A percentile compares a stretch with the other conserved stretches of the same genome.
phyloP scores from a whole-genome alignment of 2,329 filamentous ascomycete genomes.

The Colletotrichum lindemuthianum region DNA sequence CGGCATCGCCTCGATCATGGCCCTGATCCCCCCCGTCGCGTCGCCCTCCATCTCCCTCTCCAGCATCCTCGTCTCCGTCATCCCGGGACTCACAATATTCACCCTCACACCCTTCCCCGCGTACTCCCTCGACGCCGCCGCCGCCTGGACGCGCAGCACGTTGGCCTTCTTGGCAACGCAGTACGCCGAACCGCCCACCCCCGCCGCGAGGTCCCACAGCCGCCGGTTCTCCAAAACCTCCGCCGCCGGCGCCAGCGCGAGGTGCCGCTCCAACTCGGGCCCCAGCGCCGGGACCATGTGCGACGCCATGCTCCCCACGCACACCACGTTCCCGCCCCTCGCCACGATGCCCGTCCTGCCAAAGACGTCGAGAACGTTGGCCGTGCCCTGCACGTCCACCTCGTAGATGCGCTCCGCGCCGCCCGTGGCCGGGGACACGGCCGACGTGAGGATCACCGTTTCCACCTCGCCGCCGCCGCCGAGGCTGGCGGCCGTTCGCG shows the following conservation, averaged over 20 bases:
- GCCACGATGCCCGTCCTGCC: background rate
- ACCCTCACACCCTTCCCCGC: constrained; percentile 4
- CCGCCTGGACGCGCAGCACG: constrained; percentile 2
- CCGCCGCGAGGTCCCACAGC: background rate
- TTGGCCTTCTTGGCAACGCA: constrained; percentile 16
- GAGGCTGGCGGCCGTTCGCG: background rate
- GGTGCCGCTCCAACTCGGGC: background rate
- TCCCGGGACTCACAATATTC: constrained; percentile 13
- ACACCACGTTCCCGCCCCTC: constrained; percentile 1
- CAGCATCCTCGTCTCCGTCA: constrained; percentile 25
- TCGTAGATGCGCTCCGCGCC: background rate
- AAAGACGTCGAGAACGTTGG: constrained; percentile 10
- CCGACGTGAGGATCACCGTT: constrained; percentile 18
- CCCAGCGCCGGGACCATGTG: constrained; percentile 13
- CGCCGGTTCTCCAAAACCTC: background rate
- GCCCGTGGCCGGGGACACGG: constrained; percentile 2
- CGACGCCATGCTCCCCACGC: constrained; percentile 15
- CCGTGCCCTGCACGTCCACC: constrained; percentile 5
- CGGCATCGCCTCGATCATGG: constrained; percentile 16
- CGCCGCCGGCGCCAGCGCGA: constrained; percentile 9
- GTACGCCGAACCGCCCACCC: background rate
- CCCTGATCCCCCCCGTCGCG: background rate
- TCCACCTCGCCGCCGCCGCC: constrained; percentile 13
- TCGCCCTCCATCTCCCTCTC: background rate
- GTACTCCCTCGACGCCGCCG: constrained; percentile 1